Evolutionary conservation across 2,329 filamentous ascomycete species (phyloP), one percentile per base, ranked within the genome.

Genomic region (Fulvia fulva): DNA sequence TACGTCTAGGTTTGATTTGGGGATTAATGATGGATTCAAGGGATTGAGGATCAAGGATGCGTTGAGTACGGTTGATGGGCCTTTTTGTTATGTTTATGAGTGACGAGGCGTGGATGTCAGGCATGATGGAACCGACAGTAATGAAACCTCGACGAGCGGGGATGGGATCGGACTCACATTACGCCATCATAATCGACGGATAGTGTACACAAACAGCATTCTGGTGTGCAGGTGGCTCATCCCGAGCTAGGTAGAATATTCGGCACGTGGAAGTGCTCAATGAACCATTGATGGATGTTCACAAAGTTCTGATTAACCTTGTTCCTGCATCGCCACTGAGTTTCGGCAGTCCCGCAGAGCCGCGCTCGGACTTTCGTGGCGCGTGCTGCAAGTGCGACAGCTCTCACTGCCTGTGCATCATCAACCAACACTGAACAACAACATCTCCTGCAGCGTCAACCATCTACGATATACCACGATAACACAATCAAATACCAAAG

Each of bases 71-170:
- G 37, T 55, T 12, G 53, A 28, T 2, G 61, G 56, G 14, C 26
- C 41, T n/a, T 61, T 55, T 52, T 63, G 61, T 47, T 61, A 63
- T 63, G 9, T 57, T 52, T 61, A 63, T 55, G 55, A 57, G 23
- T 63, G 57, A 59, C n/a, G 7, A 46, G 2, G 1, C 12, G 34
- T 4, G 16, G 34, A 5, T 14, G 34, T 16, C n/a, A n/a, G 16
- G 34, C 14, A 32, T 32, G 28, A 12, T 32, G 12, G 28, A 32
- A n/a, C n/a, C n/a, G n/a, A n/a, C n/a, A n/a, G n/a, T n/a, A n/a
- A n/a, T n/a, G n/a, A n/a, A n/a, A n/a, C n/a, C n/a, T n/a, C n/a
- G n/a, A n/a, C n/a, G 28, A 32, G 28, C 8, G 28, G 28, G 28
- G 4, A 32, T 32, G 28, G 28, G 28, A n/a, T n/a, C n/a, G n/a